These are phyloP conservation scores for Oryza meyeriana DNA, from an alignment of 176 grass and related monocot species.

Conservation along the genomic window DNA sequence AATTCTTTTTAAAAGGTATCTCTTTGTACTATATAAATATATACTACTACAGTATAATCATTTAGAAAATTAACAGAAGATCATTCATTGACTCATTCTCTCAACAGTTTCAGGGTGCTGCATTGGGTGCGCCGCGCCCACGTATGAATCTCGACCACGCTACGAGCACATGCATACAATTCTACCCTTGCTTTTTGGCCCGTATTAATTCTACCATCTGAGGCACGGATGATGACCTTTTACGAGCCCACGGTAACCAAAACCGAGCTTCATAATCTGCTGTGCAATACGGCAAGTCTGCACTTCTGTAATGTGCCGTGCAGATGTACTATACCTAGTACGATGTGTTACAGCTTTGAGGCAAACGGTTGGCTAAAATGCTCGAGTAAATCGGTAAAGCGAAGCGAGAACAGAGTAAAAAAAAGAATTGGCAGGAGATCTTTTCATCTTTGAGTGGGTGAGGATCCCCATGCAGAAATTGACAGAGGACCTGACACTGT, in stretches of 20 bases:
- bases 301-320: not conserved
- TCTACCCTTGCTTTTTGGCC: not conserved
- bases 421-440: not conserved
- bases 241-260: not conserved
- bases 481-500: conserved; percentile 13
- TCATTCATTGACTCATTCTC: no score
- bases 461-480: conserved; percentile 12
- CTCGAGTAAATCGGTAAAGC: not conserved
- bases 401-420: not conserved
- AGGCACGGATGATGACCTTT: not conserved
- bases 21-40: no score
- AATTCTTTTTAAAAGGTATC: no score
- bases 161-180: not conserved
- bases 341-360: not conserved
- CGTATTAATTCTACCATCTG: not conserved
- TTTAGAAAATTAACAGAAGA: no score
- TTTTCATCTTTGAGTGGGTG: not conserved
- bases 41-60: no score
- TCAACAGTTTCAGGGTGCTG: not conserved
- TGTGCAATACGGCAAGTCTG: not conserved
- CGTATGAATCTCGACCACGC: not conserved
- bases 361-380: not conserved
- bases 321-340: not conserved
- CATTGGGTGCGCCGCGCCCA: not conserved
- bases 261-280: not conserved